Conservation (phyloP, 108 stramenopile genomes). For the Stephanodiscus minutulus region DNA sequence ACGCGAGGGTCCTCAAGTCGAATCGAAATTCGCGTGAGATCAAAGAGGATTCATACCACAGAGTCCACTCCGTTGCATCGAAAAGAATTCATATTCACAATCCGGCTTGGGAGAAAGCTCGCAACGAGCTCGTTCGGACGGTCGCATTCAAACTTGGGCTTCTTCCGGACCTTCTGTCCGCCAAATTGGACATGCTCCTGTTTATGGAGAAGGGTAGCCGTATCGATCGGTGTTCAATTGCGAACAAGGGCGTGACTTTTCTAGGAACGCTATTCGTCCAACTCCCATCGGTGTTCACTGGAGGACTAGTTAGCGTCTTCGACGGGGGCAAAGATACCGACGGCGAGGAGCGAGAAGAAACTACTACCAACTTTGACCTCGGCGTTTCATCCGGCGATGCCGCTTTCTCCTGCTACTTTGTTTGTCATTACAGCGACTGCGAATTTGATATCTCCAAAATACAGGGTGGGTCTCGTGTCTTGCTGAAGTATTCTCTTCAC, state of each 20-base stretch:
- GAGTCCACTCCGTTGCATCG: conserved; percentile 11
- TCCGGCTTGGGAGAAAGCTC: conserved; percentile 17
- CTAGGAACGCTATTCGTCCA: neutral
- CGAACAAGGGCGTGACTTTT: neutral
- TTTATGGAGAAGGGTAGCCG: conserved; percentile 25
- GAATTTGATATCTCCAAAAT: conserved; percentile 25
- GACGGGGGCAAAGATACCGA: neutral
- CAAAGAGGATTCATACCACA: conserved; percentile 4
- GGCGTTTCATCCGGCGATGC: conserved; percentile 1
- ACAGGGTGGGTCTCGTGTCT: conserved; percentile 20
- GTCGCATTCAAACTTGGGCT: conserved; percentile 27
- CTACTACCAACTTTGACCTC: conserved; percentile 4
- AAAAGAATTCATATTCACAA: conserved; percentile 11
- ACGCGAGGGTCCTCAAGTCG: conserved; percentile 3
- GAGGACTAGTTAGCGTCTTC: conserved; percentile 16
- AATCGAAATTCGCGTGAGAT: neutral
- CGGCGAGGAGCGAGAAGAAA: neutral
- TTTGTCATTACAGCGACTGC: conserved; percentile 27
- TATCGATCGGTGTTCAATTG: conserved; percentile 11
- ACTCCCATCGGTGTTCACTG: conserved; percentile 26
- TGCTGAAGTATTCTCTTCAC: conserved; percentile 26
- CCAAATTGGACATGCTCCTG: conserved; percentile 18
- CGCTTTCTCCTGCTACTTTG: conserved; percentile 23
- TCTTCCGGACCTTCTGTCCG: conserved; percentile 8
- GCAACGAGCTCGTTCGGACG: conserved; percentile 1